phyloP scores from a whole-genome alignment of 192 early-diverging fungal species.

The Paraglomus occultum region DNA sequence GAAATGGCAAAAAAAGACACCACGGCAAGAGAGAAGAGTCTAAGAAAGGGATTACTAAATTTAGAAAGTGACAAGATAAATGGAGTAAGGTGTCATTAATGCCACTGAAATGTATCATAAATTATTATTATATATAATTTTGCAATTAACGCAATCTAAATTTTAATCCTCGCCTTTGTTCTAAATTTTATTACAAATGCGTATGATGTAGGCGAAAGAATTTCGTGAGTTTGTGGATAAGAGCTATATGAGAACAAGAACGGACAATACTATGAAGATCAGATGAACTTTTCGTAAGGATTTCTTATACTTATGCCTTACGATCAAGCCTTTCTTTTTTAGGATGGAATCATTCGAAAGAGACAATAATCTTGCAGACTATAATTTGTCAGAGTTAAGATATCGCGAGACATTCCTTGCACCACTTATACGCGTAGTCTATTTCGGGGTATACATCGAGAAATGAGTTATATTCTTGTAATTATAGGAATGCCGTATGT shows the following conservation, averaged over 20 bases:
- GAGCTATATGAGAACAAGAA: not conserved
- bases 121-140: too few species aligned
- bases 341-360: conserved; percentile 13
- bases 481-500: not conserved
- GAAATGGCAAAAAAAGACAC: too few species aligned
- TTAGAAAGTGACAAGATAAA: not conserved
- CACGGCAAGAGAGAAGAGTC: too few species aligned
- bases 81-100: not conserved
- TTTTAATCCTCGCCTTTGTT: not conserved
- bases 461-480: conserved; percentile 12
- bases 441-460: not conserved
- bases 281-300: conserved; percentile 3
- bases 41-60: too few species aligned
- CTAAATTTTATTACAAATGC: not conserved
- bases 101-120: too few species aligned
- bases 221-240: conserved; percentile 12
- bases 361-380: conserved; percentile 3
- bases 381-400: conserved; percentile 12
- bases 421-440: conserved; percentile 7
- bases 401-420: conserved; percentile 11
- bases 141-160: too few species aligned
- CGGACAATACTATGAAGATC: conserved; percentile 5
- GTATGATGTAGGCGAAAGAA: not conserved
- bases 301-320: conserved; percentile 5
- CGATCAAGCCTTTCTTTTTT: not conserved